These are phyloP conservation scores for Apiospora malaysiana DNA, from an alignment of 2,329 filamentous ascomycete genomes.

Conservation along the genomic window DNA sequence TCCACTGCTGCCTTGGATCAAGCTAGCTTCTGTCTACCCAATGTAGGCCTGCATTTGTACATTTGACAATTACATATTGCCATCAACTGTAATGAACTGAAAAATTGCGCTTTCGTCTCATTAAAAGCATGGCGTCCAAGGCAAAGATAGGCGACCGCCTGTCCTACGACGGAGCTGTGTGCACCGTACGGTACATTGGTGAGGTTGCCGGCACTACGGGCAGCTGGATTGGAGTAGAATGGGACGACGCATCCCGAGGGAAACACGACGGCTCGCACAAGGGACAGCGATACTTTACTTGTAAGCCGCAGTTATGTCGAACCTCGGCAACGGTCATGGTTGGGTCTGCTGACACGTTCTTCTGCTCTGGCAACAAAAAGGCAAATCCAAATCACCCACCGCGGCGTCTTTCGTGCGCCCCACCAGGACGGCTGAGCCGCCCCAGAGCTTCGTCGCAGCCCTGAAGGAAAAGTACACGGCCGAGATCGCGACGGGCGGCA, in stretches of 20 bases:
- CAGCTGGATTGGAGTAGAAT: constrained; percentile 92
- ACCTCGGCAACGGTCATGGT: not conserved
- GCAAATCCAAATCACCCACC: constrained; percentile 67
- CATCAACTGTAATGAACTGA: not conserved
- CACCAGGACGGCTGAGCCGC: constrained; percentile 69
- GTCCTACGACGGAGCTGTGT: constrained; percentile 77
- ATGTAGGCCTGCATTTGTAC: not conserved
- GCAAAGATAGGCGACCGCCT: constrained; percentile 73
- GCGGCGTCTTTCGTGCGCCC: constrained; percentile 89
- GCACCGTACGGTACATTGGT: constrained; percentile 86
- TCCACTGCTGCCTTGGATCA: not conserved
- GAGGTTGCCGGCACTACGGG: constrained; percentile 76
- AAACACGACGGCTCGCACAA: constrained; percentile 90
- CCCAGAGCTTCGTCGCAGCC: constrained; percentile 78
- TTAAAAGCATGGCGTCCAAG: constrained; percentile 21
- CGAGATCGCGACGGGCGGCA: constrained; percentile 50
- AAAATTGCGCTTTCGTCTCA: not conserved
- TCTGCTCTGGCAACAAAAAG: constrained; percentile 39
- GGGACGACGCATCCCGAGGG: constrained; percentile 85
- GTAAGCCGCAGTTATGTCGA: constrained; percentile 55
- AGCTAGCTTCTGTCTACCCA: not conserved
- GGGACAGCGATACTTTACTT: constrained; percentile 80
- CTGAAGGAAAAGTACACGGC: constrained; percentile 84
- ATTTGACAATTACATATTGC: not conserved
- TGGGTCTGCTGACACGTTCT: not conserved